Base-by-base conservation (phyloP, 306 rosid genomes). In the Alnus glutinosa region DNA sequence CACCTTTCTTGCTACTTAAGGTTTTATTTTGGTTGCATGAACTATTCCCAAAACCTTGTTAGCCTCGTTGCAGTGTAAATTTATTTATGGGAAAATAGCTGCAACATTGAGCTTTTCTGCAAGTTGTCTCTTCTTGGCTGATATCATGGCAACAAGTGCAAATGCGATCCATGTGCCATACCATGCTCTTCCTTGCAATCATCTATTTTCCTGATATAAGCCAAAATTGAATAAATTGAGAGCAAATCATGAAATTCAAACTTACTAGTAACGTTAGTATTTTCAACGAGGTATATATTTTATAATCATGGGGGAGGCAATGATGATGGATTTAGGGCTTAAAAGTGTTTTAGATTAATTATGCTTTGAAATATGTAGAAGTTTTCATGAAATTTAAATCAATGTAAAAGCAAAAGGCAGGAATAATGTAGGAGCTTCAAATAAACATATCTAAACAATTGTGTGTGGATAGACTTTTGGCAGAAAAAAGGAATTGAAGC, bases 1-100 rank as follows among this genome's bases (percentile, higher is more conserved):
- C 37, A 61, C 75, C 73, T 34, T 76, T 15, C 55, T 74, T 50
- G 46, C n/a, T 70, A 62, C 79, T 39, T 61, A 68, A 77, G 63
- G 42, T 49, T 58, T 55, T 62, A 55, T 36, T 23, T 42, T 55
- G 55, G 30, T 23, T 55, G 57, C 77, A 52, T 74, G 34, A 57
- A 63, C 28, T 81, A 55, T 75, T 23, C 76, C 69, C 55, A 30
- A 57, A 71, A 55, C 61, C 51, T 59, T 70, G 36, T 74, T 47
- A 46, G 59, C 52, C 50, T 54, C 19, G 8, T 63, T 75, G 54
- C 19, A 39, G 52, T 47, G 32, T 42, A 8, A 42, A 59, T 9
- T 15, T 36, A 72, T 73, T 42, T 58, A 58, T 46, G 19, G 44
- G 55, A 59, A 6, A 39, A 11, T 58, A 28, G 28, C 44, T 47